These are phyloP conservation scores for Daldinia bambusicola DNA, from an alignment of 495 filamentous ascomycete species.

Conservation along the genomic window DNA sequence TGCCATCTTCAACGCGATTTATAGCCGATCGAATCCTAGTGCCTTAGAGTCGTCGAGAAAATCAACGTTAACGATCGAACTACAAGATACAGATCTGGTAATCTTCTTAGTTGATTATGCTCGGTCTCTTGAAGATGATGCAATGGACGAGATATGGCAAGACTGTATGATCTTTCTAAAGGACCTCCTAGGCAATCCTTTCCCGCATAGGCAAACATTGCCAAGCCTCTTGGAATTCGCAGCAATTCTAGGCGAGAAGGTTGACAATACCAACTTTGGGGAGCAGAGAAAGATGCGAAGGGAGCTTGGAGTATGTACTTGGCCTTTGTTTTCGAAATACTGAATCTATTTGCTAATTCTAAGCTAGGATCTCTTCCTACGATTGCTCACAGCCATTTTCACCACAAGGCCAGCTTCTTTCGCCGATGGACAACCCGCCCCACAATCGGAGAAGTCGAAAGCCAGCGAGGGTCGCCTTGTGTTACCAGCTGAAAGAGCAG, in stretches of 20 bases:
- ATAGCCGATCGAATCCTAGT: constrained; percentile 86
- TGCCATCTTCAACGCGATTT: constrained; percentile 96
- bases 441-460: constrained; percentile 47
- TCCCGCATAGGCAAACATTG: constrained; percentile 91
- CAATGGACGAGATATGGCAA: constrained; percentile 98
- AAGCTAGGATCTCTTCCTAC: constrained; percentile 82
- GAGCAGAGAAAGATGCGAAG: constrained; percentile 94
- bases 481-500: constrained; percentile 58
- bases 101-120: constrained; percentile 91
- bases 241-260: constrained; percentile 88
- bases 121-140: constrained; percentile 90
- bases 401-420: constrained; percentile 82
- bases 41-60: constrained; percentile 82
- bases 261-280: constrained; percentile 97
- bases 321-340: background rate
- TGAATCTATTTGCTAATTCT: constrained; percentile 45
- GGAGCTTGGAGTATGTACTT: constrained; percentile 80
- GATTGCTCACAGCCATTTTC: constrained; percentile 89
- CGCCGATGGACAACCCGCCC: constrained; percentile 53
- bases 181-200: constrained; percentile 91
- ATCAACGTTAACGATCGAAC: constrained; percentile 84
- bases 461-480: constrained; percentile 31
- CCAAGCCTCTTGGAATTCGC: constrained; percentile 89
- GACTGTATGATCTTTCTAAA: constrained; percentile 92
- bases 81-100: constrained; percentile 84